A percentile compares a stretch with the other conserved stretches of the same genome.
Conservation (phyloP, 306 rosid genomes). For the Prunus salicina region DNA sequence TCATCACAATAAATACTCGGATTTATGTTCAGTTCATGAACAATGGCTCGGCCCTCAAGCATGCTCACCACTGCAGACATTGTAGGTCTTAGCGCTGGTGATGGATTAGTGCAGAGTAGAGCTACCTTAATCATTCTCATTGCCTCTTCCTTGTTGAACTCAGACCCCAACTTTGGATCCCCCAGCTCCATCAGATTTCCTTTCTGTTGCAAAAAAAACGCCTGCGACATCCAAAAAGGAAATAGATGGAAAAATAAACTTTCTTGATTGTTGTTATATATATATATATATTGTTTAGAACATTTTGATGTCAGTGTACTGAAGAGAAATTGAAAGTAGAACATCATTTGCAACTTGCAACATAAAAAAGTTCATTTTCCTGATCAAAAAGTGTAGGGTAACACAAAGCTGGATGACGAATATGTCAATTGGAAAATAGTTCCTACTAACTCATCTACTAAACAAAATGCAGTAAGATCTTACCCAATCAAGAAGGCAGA, state of each 20-base stretch:
- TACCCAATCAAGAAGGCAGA: slow-evolving; percentile 68
- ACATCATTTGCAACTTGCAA: background rate
- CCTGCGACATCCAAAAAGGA: slow-evolving; percentile 15
- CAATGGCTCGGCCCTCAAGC: slow-evolving; percentile 48
- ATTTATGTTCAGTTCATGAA: slow-evolving; percentile 28
- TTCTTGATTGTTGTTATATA: background rate
- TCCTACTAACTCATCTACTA: background rate
- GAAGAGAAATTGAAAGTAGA: too few species aligned
- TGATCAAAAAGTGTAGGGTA: background rate
- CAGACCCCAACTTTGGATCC: slow-evolving; percentile 48
- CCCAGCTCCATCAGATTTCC: slow-evolving; percentile 40
- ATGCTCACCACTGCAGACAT: slow-evolving; percentile 68
- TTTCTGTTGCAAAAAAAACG: slow-evolving; percentile 28
- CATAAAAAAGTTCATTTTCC: background rate
- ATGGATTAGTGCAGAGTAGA: slow-evolving; percentile 45
- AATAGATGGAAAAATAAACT: background rate
- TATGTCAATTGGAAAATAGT: background rate
- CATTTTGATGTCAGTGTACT: background rate
- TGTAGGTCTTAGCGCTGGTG: slow-evolving; percentile 49
- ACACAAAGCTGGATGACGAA: background rate
- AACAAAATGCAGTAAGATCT: background rate
- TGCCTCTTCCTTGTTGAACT: slow-evolving; percentile 44
- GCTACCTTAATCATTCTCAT: slow-evolving; percentile 48
- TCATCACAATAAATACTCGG: slow-evolving; percentile 9
- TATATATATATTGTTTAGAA: background rate